phyloP scores from a whole-genome alignment of 352 stramenopile species.

The Peronospora belbahrii region DNA sequence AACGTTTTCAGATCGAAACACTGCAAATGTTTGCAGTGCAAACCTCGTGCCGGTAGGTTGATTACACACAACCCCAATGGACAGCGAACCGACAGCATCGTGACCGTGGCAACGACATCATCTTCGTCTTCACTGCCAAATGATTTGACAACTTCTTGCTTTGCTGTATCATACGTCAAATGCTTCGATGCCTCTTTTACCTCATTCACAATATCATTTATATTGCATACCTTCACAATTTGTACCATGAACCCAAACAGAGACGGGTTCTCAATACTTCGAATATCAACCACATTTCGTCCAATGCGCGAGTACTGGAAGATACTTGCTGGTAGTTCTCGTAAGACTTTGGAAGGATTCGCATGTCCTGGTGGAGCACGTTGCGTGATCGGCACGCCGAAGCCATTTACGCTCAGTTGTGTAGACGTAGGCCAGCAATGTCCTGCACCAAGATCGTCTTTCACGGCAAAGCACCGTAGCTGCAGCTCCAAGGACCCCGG shows the following conservation, averaged over 20 bases:
- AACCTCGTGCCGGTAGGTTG: constrained; percentile 79
- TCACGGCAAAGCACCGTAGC: constrained; percentile 66
- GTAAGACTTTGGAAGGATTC: constrained; percentile 75
- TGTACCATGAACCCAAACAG: constrained; percentile 70
- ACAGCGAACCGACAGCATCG: constrained; percentile 86
- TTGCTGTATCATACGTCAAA: constrained; percentile 67
- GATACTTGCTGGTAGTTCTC: constrained; percentile 67
- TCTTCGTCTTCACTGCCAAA: constrained; percentile 78
- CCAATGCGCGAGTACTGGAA: constrained; percentile 59
- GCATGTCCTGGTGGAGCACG: constrained; percentile 63
- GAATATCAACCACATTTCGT: constrained; percentile 70
- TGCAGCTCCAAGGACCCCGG: constrained; percentile 64
- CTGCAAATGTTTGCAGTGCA: constrained; percentile 91
- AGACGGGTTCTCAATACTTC: constrained; percentile 49
- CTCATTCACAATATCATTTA: constrained; percentile 55
- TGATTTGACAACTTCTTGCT: constrained; percentile 69
- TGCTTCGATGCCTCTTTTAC: constrained; percentile 49
- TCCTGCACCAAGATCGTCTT: constrained; percentile 59
- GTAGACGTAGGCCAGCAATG: constrained; percentile 67
- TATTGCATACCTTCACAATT: constrained; percentile 57
- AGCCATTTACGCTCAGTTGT: constrained; percentile 64
- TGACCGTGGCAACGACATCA: constrained; percentile 78
- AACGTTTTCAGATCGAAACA: constrained; percentile 94
- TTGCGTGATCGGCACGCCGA: constrained; percentile 55
- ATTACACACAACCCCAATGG: constrained; percentile 85